These are phyloP conservation scores for Paramecium biaurelia DNA, from an alignment of 73 alveolate species.

Conservation along the genomic window DNA sequence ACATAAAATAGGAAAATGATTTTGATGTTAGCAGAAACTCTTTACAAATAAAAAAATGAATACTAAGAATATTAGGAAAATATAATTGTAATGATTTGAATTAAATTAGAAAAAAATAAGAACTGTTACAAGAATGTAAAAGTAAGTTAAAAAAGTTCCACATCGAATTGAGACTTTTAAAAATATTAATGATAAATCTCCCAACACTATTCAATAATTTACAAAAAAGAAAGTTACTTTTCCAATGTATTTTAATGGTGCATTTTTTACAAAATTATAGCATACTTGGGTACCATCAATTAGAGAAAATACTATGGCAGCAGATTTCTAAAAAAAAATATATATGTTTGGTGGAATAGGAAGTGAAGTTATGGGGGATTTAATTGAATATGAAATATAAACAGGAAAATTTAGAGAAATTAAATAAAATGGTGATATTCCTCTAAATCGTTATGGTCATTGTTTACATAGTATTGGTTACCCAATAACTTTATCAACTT, in stretches of 20 bases:
- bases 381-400: slow-evolving; percentile 19
- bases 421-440: slow-evolving; percentile 34
- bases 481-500: background rate
- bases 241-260: background rate
- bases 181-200: background rate
- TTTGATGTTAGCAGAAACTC: background rate
- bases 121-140: background rate
- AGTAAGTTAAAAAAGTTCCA: background rate
- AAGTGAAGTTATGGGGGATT: slow-evolving; percentile 17
- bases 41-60: background rate
- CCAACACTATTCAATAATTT: background rate
- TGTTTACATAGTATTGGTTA: slow-evolving; percentile 10
- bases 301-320: slow-evolving; percentile 50
- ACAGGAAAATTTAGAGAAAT: background rate
- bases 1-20: background rate
- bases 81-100: background rate
- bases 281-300: background rate
- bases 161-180: background rate
- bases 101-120: slow-evolving; percentile 21
- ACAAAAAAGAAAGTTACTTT: background rate
- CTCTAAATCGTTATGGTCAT: slow-evolving; percentile 34
- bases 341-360: slow-evolving; percentile 50
- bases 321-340: background rate
- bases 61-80: background rate
- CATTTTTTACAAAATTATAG: background rate